Conservation (phyloP, 2,329 filamentous ascomycete genomes). For the Aspergillus tubingensis region DNA sequence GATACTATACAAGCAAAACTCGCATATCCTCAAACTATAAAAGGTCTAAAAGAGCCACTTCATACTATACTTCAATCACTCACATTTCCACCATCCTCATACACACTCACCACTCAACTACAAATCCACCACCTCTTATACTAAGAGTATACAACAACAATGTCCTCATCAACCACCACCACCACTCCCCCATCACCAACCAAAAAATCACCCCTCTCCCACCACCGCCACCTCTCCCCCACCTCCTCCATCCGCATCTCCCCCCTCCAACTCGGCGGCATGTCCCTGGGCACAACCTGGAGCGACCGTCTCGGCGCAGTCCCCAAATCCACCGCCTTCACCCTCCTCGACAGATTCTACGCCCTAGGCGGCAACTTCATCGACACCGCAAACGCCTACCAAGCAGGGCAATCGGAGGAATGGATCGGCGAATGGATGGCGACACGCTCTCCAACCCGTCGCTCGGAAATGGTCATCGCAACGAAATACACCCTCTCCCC, state of each 20-base stretch:
- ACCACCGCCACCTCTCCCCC: conserved; percentile 30
- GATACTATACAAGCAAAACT: too few relatives aligned
- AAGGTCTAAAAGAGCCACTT: background rate
- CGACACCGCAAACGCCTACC: conserved; percentile 54
- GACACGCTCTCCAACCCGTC: conserved; percentile 33
- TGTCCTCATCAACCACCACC: background rate
- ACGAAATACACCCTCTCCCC: conserved; percentile 54
- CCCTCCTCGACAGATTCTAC: conserved; percentile 51
- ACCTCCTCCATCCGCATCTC: conserved; percentile 31
- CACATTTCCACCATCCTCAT: background rate
- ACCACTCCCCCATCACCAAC: background rate
- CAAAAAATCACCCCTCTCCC: background rate
- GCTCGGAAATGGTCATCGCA: conserved; percentile 56
- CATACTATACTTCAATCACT: too few relatives aligned
- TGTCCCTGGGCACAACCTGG: conserved; percentile 32
- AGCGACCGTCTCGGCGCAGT: conserved; percentile 43
- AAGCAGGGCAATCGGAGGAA: conserved; percentile 48
- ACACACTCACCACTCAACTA: background rate
- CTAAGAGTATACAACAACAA: background rate
- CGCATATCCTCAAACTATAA: background rate
- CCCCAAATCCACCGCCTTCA: conserved; percentile 48
- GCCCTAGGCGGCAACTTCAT: conserved; percentile 54
- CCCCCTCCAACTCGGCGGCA: conserved; percentile 28
- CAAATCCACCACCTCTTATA: background rate
- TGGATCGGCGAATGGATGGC: conserved; percentile 57